phyloP scores from a whole-genome alignment of 192 early-diverging fungal genomes.

The Entomortierella beljakovae region DNA sequence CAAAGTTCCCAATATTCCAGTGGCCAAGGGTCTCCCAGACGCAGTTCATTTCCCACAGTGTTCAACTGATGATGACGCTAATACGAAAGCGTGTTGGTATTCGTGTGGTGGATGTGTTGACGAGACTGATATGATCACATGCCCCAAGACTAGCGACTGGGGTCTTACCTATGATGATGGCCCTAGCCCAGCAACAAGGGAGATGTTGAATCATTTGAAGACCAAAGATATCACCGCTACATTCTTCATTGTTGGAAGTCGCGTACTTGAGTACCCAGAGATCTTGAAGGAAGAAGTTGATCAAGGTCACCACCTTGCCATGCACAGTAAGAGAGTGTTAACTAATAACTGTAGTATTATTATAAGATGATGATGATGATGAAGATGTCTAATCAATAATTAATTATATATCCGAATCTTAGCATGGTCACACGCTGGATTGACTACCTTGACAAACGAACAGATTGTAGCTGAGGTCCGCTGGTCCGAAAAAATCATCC shows the following conservation, averaged over 20 bases:
- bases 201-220: constrained; percentile 53
- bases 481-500: constrained; percentile 64
- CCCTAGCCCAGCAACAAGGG: constrained; percentile 45
- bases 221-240: constrained; percentile 34
- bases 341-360: background rate
- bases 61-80: constrained; percentile 27
- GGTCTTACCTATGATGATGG: constrained; percentile 62
- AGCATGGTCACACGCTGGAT: constrained; percentile 71
- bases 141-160: constrained; percentile 58
- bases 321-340: constrained; percentile 59
- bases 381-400: too few species aligned
- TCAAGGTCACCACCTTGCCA: constrained; percentile 58
- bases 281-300: constrained; percentile 49
- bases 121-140: constrained; percentile 50
- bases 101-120: constrained; percentile 57
- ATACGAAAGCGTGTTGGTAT: constrained; percentile 51
- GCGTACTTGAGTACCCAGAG: constrained; percentile 61
- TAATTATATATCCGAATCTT: too few species aligned
- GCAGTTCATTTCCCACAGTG: constrained; percentile 45
- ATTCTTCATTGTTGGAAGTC: constrained; percentile 63
- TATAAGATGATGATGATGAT: too few species aligned
- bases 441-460: constrained; percentile 69
- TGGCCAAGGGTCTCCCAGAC: constrained; percentile 22
- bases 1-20: constrained; percentile 47
- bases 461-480: constrained; percentile 70